Evolutionary conservation across 148 eudicot species (phyloP).

Genomic region (Vaccinium macrocarpon): DNA sequence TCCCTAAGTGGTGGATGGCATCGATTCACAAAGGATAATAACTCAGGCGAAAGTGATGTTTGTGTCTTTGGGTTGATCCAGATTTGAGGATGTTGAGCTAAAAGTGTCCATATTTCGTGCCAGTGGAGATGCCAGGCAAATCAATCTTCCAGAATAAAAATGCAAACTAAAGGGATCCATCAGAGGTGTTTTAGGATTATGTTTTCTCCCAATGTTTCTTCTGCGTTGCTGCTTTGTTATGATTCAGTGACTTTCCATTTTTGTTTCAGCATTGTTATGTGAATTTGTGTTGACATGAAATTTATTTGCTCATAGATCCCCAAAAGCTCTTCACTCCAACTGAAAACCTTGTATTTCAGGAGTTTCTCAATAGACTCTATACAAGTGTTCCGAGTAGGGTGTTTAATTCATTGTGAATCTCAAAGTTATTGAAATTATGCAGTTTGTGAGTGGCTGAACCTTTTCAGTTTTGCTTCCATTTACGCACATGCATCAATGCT

Average conservation of each 20-base stretch:
- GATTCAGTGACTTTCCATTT: background rate
- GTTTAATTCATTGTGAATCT: background rate
- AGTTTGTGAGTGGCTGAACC: background rate
- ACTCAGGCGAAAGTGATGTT: slow-evolving; percentile 20
- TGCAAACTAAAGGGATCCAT: background rate
- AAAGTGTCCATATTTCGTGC: slow-evolving; percentile 15
- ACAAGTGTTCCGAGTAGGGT: background rate
- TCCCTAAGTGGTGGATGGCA: background rate
- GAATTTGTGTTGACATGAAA: background rate
- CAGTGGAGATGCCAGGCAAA: background rate
- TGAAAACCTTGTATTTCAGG: background rate
- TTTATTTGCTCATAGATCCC: background rate
- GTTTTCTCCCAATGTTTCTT: background rate
- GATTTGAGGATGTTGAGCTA: background rate
- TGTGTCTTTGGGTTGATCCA: slow-evolving; percentile 29
- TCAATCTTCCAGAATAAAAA: background rate
- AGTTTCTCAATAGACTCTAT: background rate
- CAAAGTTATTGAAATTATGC: background rate
- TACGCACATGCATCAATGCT: background rate
- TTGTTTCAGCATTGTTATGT: background rate
- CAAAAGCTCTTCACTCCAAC: background rate
- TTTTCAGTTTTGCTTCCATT: background rate
- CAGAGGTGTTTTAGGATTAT: background rate
- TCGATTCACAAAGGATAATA: slow-evolving; percentile 15
- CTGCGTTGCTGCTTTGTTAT: background rate